Conservation (phyloP, 208 protist species). For the Leishmania amazonensis region DNA sequence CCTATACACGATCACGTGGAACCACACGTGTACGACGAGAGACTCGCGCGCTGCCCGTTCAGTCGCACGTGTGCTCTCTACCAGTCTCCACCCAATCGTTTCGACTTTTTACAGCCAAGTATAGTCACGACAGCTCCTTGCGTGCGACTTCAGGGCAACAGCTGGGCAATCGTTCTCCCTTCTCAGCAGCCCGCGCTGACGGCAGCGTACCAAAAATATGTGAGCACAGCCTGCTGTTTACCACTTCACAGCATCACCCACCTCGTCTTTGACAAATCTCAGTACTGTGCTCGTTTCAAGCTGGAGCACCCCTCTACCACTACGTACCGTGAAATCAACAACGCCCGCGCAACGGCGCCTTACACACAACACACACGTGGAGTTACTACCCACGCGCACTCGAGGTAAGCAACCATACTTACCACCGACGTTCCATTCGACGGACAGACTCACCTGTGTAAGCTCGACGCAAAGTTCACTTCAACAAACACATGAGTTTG, state of each 20-base stretch:
- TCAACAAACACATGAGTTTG: background rate
- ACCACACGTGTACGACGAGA: constrained; percentile 6
- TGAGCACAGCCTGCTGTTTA: constrained; percentile 27
- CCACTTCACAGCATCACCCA: constrained; percentile 20
- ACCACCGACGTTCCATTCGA: background rate
- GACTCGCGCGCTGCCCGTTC: constrained; percentile 6
- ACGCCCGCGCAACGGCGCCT: constrained; percentile 4
- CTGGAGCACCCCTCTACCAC: constrained; percentile 15
- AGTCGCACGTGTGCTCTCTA: constrained; percentile 19
- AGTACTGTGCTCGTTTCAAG: constrained; percentile 28
- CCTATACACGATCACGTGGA: constrained; percentile 16
- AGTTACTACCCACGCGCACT: background rate
- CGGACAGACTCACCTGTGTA: background rate
- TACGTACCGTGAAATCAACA: constrained; percentile 11
- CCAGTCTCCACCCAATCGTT: background rate
- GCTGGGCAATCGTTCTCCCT: constrained; percentile 31
- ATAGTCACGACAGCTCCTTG: constrained; percentile 35
- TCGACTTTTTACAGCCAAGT: background rate
- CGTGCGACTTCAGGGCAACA: constrained; percentile 38
- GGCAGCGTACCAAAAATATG: constrained; percentile 33
- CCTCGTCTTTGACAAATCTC: constrained; percentile 27
- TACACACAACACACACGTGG: constrained; percentile 28
- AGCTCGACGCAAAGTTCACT: background rate
- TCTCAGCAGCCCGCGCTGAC: constrained; percentile 33
- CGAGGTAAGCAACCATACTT: background rate